A percentile compares a stretch with the other conserved stretches of the same genome.
Conservation (phyloP, 805 yeast species). For the Cyberlindnera japonica region DNA sequence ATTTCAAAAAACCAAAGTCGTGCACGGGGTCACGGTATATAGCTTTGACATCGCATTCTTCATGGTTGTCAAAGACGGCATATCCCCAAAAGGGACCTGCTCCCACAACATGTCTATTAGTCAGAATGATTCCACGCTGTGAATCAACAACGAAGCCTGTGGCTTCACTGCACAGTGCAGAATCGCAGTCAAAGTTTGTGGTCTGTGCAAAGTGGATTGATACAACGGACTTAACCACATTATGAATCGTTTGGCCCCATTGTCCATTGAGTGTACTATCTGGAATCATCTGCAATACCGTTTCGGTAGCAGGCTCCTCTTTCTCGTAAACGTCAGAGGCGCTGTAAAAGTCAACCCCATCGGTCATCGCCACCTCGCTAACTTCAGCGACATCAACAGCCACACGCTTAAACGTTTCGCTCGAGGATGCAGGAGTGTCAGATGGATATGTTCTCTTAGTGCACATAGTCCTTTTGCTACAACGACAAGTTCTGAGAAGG, state of each 20-base stretch:
- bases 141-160: constrained; percentile 94
- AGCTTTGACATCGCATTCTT: constrained; percentile 82
- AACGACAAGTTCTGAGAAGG: too few species aligned
- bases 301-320: not conserved
- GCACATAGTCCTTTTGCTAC: too few species aligned
- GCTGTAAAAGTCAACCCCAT: not conserved
- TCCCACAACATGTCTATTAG: constrained; percentile 93
- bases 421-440: too few species aligned
- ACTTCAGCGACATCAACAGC: too few species aligned
- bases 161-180: constrained; percentile 81
- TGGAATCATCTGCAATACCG: not conserved
- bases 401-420: too few species aligned
- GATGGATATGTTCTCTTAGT: too few species aligned
- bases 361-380: too few species aligned
- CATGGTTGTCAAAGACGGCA: constrained; percentile 91
- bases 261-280: constrained; percentile 26
- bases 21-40: constrained; percentile 92
- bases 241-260: constrained; percentile 81
- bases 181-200: constrained; percentile 82
- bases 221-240: constrained; percentile 81
- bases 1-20: constrained; percentile 86
- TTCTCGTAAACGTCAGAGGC: not conserved
- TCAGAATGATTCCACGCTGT: constrained; percentile 73
- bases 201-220: constrained; percentile 86
- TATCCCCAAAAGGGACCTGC: constrained; percentile 93